Conservation (phyloP, 805 yeast species). For the Tetrapisispora phaffii region DNA sequence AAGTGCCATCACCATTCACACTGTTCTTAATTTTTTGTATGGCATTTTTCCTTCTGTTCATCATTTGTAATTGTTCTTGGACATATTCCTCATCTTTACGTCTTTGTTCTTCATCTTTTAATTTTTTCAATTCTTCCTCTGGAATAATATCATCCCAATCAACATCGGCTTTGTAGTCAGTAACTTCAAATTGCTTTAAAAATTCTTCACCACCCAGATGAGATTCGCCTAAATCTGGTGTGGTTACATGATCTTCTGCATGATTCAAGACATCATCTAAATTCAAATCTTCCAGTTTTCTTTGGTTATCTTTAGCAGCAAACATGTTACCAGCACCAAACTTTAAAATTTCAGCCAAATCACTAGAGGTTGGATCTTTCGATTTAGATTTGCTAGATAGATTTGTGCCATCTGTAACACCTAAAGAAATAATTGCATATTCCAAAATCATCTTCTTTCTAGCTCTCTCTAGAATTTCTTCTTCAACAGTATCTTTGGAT, state of each 20-base stretch:
- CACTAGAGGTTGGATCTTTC: slow-evolving; percentile 72
- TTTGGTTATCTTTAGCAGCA: slow-evolving; percentile 88
- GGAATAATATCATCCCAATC: slow-evolving; percentile 99
- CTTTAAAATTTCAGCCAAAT: slow-evolving; percentile 83
- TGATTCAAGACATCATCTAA: slow-evolving; percentile 91
- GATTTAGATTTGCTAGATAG: slow-evolving; percentile 35
- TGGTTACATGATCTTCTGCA: slow-evolving; percentile 94
- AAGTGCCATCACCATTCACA: slow-evolving; percentile 36
- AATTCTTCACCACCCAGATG: slow-evolving; percentile 97
- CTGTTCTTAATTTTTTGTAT: slow-evolving; percentile 44
- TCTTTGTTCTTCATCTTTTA: slow-evolving; percentile 86
- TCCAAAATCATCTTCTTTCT: slow-evolving; percentile 96
- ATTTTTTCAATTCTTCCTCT: slow-evolving; percentile 75
- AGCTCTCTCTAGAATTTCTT: slow-evolving; percentile 92
- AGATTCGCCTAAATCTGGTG: slow-evolving; percentile 95
- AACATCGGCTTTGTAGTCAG: slow-evolving; percentile 95
- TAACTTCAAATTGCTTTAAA: slow-evolving; percentile 91
- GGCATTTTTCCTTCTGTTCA: slow-evolving; percentile 70
- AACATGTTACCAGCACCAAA: slow-evolving; percentile 99
- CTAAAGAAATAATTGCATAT: slow-evolving; percentile 92
- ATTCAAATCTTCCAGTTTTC: slow-evolving; percentile 88
- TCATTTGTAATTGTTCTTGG: slow-evolving; percentile 83
- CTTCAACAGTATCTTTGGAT: slow-evolving; percentile 97
- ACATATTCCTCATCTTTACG: slow-evolving; percentile 77
- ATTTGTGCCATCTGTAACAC: slow-evolving; percentile 68